phyloP scores from a whole-genome alignment of 225 moss, liverwort and hornwort species.

The Antitrichia curtipendula region DNA sequence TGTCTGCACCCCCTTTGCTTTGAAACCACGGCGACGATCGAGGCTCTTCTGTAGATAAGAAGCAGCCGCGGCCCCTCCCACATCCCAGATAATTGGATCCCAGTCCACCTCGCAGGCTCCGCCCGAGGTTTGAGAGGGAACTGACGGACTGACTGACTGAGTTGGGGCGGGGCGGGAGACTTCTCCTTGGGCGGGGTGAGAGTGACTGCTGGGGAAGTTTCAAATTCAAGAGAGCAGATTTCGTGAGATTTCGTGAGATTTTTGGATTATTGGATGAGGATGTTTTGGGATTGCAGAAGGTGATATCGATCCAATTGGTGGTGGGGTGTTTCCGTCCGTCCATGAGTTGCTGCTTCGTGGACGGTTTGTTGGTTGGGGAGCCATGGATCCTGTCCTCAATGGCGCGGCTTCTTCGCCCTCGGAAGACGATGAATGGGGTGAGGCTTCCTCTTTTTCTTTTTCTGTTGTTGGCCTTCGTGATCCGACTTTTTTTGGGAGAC shows the following conservation, averaged over 20 bases:
- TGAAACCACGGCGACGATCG: neutral
- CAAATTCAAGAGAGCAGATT: neutral
- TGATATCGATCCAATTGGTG: slow-evolving; percentile 19
- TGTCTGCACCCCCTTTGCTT: neutral
- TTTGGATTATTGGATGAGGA: neutral
- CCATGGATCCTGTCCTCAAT: slow-evolving; percentile 54
- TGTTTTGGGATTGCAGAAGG: neutral
- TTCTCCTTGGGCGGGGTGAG: neutral
- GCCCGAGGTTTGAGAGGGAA: neutral
- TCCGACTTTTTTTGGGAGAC: neutral
- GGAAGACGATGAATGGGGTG: slow-evolving; percentile 63
- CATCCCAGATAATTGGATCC: neutral
- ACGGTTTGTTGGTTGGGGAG: slow-evolving; percentile 28
- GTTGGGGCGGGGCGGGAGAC: neutral
- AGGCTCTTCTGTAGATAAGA: slow-evolving; percentile 9
- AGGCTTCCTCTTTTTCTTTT: neutral
- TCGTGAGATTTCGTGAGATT: neutral
- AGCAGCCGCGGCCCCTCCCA: neutral
- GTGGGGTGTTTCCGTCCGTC: slow-evolving; percentile 9
- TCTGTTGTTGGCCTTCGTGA: neutral
- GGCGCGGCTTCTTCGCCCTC: slow-evolving; percentile 38
- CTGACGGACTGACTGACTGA: neutral
- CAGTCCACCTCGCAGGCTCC: neutral
- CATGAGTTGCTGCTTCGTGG: slow-evolving; percentile 47
- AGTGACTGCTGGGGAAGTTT: neutral